phyloP scores from a whole-genome alignment of 2,329 filamentous ascomycete species.

The Eurotiales sp. region DNA sequence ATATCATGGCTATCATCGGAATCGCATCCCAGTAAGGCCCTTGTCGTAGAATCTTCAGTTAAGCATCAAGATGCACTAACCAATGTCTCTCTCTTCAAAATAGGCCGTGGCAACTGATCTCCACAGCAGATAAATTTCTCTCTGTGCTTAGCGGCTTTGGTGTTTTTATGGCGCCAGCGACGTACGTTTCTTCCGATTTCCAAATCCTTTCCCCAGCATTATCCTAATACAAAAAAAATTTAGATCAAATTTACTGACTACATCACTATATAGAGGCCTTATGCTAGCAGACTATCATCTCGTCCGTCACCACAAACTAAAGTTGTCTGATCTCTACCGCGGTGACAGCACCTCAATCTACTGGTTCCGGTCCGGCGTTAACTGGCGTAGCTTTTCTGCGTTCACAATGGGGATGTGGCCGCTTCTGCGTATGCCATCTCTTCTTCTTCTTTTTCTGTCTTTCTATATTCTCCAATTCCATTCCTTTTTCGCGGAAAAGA shows the following conservation, averaged over 20 bases:
- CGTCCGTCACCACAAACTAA: slow-evolving; percentile 37
- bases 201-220: slow-evolving; percentile 38
- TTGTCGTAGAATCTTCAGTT: background rate
- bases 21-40: slow-evolving; percentile 22
- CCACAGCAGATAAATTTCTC: slow-evolving; percentile 46
- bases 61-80: background rate
- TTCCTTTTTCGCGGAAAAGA: too few relatives aligned
- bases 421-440: slow-evolving; percentile 16
- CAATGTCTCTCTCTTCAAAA: background rate
- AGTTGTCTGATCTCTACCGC: slow-evolving; percentile 44
- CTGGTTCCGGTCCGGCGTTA: slow-evolving; percentile 42
- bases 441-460: background rate
- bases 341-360: slow-evolving; percentile 35
- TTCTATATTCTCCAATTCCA: background rate
- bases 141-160: slow-evolving; percentile 43
- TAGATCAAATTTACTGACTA: slow-evolving; percentile 43
- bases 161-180: slow-evolving; percentile 32
- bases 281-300: slow-evolving; percentile 31
- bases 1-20: slow-evolving; percentile 41
- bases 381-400: slow-evolving; percentile 41
- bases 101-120: slow-evolving; percentile 47
- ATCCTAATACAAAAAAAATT: slow-evolving; percentile 38
- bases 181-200: slow-evolving; percentile 14
- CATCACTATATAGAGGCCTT: slow-evolving; percentile 31
- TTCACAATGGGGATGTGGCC: slow-evolving; percentile 33